Evolutionary conservation across 2,329 filamentous ascomycete genomes (phyloP).

Genomic region (Sordariomycetes sp.): DNA sequence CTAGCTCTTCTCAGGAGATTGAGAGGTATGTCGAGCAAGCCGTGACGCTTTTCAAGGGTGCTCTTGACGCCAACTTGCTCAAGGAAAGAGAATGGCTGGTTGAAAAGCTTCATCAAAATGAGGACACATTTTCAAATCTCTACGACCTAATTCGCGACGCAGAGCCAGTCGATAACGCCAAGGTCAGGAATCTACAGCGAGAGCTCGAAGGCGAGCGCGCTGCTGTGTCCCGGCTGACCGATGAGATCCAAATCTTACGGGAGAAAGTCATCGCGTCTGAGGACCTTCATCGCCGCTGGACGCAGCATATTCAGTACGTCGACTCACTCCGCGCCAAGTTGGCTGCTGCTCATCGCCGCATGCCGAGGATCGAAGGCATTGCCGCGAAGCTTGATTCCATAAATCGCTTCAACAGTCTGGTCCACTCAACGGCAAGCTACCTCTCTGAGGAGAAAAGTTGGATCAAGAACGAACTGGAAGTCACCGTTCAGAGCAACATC

Average conservation of each 20-base stretch:
- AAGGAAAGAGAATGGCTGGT: conserved; percentile 1
- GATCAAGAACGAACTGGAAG: conserved; percentile 1
- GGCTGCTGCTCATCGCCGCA: not conserved
- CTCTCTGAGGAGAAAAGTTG: conserved; percentile 1
- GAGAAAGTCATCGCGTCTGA: not conserved
- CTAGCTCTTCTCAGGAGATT: too few relatives aligned
- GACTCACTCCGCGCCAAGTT: conserved; percentile 1
- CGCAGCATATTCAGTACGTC: not conserved
- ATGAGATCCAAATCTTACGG: not conserved
- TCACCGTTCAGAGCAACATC: not conserved
- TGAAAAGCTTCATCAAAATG: not conserved
- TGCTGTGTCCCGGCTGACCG: not conserved
- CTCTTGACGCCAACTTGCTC: not conserved
- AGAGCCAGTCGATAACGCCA: not conserved
- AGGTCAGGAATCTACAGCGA: not conserved
- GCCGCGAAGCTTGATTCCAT: conserved; percentile 4
- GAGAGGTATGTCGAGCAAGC: not conserved
- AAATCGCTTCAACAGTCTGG: not conserved
- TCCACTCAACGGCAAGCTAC: conserved; percentile 2
- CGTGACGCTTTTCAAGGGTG: not conserved
- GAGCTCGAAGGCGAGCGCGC: conserved; percentile 1
- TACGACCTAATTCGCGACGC: too few relatives aligned
- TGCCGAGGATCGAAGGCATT: conserved; percentile 3
- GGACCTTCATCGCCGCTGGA: not conserved
- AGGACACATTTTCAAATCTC: too few relatives aligned